Conservation (phyloP, 1,284 basidiomycete genomes). For the Ustilago curta region DNA sequence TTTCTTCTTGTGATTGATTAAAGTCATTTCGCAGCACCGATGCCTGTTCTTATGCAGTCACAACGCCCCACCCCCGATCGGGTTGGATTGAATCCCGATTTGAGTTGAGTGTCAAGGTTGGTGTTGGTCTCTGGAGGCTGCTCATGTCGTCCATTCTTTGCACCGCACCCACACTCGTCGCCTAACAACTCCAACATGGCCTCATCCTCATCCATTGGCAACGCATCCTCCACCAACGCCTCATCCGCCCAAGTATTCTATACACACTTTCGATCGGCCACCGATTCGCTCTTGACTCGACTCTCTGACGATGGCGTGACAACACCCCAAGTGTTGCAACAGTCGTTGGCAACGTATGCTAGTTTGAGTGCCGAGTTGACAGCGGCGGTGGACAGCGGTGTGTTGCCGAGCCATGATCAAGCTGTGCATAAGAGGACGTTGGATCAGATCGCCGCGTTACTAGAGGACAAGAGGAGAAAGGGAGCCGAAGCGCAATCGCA, state of each 20-base stretch:
- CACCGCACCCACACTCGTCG: neutral
- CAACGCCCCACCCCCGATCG: neutral
- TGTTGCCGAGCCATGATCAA: slow-evolving; percentile 46
- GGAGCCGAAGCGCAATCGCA: neutral
- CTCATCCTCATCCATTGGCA: slow-evolving; percentile 35
- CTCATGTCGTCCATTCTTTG: neutral
- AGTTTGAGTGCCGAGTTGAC: slow-evolving; percentile 28
- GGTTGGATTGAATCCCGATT: neutral
- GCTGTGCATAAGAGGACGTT: slow-evolving; percentile 29
- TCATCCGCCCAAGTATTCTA: slow-evolving; percentile 38
- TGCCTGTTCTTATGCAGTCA: too few species aligned
- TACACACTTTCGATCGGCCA: slow-evolving; percentile 17
- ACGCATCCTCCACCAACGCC: slow-evolving; percentile 27
- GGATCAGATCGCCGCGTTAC: slow-evolving; percentile 8
- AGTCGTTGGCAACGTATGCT: slow-evolving; percentile 26
- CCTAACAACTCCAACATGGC: slow-evolving; percentile 40
- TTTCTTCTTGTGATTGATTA: neutral
- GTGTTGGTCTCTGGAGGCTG: slow-evolving; percentile 1
- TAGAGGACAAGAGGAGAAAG: slow-evolving; percentile 20
- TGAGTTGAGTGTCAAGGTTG: neutral
- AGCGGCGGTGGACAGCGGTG: slow-evolving; percentile 24
- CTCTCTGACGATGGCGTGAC: neutral
- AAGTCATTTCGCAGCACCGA: neutral
- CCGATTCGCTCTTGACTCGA: slow-evolving; percentile 9
- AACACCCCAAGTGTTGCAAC: slow-evolving; percentile 13